Conservation (phyloP, 2,329 filamentous ascomycete species). For the Leptographium galeiforme region DNA sequence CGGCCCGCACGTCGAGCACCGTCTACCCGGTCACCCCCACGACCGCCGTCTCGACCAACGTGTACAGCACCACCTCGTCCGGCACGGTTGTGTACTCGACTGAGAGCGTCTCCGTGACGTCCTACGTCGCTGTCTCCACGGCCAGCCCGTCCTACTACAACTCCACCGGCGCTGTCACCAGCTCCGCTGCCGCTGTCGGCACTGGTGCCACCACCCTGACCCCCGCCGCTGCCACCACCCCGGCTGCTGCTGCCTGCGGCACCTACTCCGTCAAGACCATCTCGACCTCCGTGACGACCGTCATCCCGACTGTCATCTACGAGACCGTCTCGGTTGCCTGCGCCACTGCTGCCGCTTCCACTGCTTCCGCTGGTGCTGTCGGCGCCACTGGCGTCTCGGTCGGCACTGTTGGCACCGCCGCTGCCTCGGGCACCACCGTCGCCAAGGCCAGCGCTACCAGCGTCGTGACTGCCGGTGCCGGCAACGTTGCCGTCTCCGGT, state of each 20-base stretch:
- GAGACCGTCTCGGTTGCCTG: conserved; percentile 30
- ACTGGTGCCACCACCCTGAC: conserved; percentile 6
- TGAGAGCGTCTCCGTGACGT: conserved; percentile 27
- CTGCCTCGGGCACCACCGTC: neutral
- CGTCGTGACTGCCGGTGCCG: conserved; percentile 36
- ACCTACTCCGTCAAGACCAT: conserved; percentile 34
- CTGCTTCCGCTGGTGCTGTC: conserved; percentile 14
- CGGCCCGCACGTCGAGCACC: conserved; percentile 17
- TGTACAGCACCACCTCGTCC: conserved; percentile 46
- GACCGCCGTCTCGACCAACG: conserved; percentile 43
- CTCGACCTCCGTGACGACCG: conserved; percentile 43
- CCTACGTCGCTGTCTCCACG: conserved; percentile 23
- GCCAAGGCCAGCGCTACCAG: conserved; percentile 14
- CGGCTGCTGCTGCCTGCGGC: conserved; percentile 15
- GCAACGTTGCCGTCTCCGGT: conserved; percentile 38
- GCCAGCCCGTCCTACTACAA: conserved; percentile 10
- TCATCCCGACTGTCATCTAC: conserved; percentile 41
- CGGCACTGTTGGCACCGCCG: neutral
- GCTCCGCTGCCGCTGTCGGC: conserved; percentile 12
- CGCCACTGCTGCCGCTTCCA: conserved; percentile 16
- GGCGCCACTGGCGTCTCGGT: conserved; percentile 12
- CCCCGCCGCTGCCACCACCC: conserved; percentile 6
- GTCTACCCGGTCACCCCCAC: conserved; percentile 24
- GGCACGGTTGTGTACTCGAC: conserved; percentile 24
- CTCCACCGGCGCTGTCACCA: conserved; percentile 8